Evolutionary conservation across 2,329 filamentous ascomycete species (phyloP), one percentile per base, ranked within the genome.

Genomic region (Xylariaceae sp.): DNA sequence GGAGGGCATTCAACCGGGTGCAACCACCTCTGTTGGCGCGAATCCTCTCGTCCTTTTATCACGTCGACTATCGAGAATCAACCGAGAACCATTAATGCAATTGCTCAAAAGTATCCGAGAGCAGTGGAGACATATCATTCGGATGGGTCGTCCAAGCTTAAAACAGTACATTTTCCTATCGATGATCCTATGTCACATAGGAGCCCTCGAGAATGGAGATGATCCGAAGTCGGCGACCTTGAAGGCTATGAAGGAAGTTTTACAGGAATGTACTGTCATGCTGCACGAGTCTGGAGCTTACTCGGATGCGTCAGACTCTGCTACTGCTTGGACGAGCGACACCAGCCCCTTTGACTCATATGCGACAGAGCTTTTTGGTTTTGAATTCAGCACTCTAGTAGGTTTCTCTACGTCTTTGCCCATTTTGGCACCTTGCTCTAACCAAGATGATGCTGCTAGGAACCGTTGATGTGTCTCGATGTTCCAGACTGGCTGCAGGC

Each of bases 131-230:
- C 43, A 54, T 3, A 43, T 52, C 30, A 48, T 56, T 12, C 39
- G 37, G 3, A 42, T 54, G 2, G 53, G 53, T 4, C 42, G 52
- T 3, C 52, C 49, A 11, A 56, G 53, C 12, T 38, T 48, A 4
- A 56, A 54, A 41, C 47, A 50, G 34, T 52, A 52, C 32, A 39
- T 55, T n/a, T 48, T 54, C 19, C 33, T 51, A 16, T 49, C 52
- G n/a, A 47, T 38, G n/a, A 45, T 52, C 4, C 39, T 56, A n/a
- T 33, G 32, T 12, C 47, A 55, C 6, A 50, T 55, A 24, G 41
- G 45, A 12, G 45, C 47, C 2, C 34, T 48, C 16, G 50, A 54
- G 37, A 6, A 29, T 0, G 42, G 44, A 1, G 24, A 31, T 11
- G 44, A 47, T 11, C 19, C 34, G 9, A 44, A 39, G 17, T n/a